Base-by-base conservation (phyloP, 2,329 filamentous ascomycete species). In the Pezicula carpinea region DNA sequence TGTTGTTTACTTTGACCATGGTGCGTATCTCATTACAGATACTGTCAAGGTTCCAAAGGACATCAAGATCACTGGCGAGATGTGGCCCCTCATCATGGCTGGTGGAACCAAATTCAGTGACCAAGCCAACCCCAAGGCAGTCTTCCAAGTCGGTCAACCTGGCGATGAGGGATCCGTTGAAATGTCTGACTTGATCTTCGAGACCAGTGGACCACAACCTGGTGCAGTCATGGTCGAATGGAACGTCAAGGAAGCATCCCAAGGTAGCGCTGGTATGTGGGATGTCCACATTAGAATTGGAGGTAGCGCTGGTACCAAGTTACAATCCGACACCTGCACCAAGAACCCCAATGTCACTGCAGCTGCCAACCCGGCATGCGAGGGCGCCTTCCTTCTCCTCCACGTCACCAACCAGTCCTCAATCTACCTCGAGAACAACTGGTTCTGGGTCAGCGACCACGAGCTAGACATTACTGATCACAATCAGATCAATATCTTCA, bases 231-330 rank as follows among this genome's bases (percentile, higher is more conserved):
- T 96, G 63, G 82, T 96, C 71, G 80, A 96, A 66, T 96, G 89
- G 87, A 96, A 96, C 69, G 73, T 96, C 35, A 81, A 80, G 36
- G 84, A 82, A 31, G 65, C 76, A 56, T 74, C 67, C 46, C 76
- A 83, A 48, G 89, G 89, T 39, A 79, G 82, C 1, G 83, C 83
- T 17, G 92, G 82, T 52, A 83, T 96, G 69, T 99, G 91, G 88
- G 93, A 99, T 61, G 84, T 91, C n/a, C 93, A 99, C 73, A 85
- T 93, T 70, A 89, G 93, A 62, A 80, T 99, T 58, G 92, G 90
- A 59, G 93, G 93, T 36, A 83, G 85, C 46, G 84, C 87, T 4
- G 92, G 92, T 50, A 95, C 91, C 22, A 69, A 87, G 54, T 78
- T 97, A 14, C 88, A 63, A 68, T 85, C 84, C 15, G 77, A 88